A percentile compares a stretch with the other conserved stretches of the same genome.
These are phyloP conservation scores for Wickerhamomyces queroliae DNA, from an alignment of 805 yeast genomes.

Conservation along the genomic window DNA sequence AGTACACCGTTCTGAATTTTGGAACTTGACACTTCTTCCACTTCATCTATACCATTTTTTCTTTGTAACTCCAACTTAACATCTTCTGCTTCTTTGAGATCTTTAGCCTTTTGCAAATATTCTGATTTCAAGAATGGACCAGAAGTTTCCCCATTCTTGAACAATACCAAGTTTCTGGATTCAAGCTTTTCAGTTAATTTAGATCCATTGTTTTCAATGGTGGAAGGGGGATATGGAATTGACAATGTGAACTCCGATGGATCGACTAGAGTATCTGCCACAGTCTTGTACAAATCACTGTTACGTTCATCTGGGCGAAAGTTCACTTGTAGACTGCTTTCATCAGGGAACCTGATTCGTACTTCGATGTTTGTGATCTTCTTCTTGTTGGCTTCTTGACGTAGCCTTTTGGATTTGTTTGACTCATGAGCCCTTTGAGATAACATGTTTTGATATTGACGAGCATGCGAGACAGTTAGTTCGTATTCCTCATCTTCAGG, in stretches of 20 bases:
- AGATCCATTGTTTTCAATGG: slow-evolving; percentile 24
- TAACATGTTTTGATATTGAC: slow-evolving; percentile 44
- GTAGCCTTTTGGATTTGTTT: slow-evolving; percentile 32
- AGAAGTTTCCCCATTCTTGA: slow-evolving; percentile 17
- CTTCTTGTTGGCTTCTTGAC: slow-evolving; percentile 22
- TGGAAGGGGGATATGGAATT: slow-evolving; percentile 41
- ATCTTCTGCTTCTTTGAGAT: slow-evolving; percentile 25
- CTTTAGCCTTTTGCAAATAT: slow-evolving; percentile 25
- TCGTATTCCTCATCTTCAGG: slow-evolving; percentile 37
- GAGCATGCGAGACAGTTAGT: slow-evolving; percentile 46
- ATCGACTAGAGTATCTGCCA: slow-evolving; percentile 24
- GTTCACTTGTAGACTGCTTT: slow-evolving; percentile 42
- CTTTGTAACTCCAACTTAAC: slow-evolving; percentile 12
- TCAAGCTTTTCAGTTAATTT: slow-evolving; percentile 36
- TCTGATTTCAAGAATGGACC: slow-evolving; percentile 25
- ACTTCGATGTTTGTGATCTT: slow-evolving; percentile 27
- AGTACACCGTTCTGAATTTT: slow-evolving; percentile 15
- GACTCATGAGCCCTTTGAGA: slow-evolving; percentile 35
- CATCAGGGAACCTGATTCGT: slow-evolving; percentile 56
- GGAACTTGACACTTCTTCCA: slow-evolving; percentile 3
- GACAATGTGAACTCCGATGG: slow-evolving; percentile 32
- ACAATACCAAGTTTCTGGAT: slow-evolving; percentile 37
- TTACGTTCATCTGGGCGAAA: slow-evolving; percentile 39
- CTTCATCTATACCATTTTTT: slow-evolving; percentile 3
- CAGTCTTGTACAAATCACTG: slow-evolving; percentile 22